A percentile compares a stretch with the other conserved stretches of the same genome.
phyloP scores from a whole-genome alignment of 345 rosid genomes.

The Pugionium cornutum region DNA sequence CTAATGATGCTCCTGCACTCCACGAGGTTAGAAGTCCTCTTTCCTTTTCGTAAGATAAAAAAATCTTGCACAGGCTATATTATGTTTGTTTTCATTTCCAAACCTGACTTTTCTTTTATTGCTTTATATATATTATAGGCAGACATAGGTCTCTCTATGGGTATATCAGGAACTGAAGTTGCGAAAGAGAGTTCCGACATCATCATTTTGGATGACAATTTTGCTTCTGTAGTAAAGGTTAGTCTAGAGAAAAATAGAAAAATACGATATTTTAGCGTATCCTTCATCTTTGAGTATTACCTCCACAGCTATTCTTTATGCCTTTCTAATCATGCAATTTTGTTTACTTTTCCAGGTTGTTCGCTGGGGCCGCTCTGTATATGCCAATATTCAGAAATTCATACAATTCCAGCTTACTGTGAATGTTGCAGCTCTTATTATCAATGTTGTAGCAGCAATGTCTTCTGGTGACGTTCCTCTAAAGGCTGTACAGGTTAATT shows the following conservation, averaged over 20 bases:
- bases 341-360: slow-evolving; percentile 62
- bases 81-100: slow-evolving; percentile 21
- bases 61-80: background rate
- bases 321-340: slow-evolving; percentile 12
- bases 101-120: slow-evolving; percentile 31
- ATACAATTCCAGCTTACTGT: slow-evolving; percentile 98
- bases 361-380: slow-evolving; percentile 99
- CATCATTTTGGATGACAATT: slow-evolving; percentile 92
- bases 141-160: slow-evolving; percentile 97
- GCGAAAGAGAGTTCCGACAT: slow-evolving; percentile 98
- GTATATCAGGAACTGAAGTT: slow-evolving; percentile 97
- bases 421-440: slow-evolving; percentile 88
- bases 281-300: slow-evolving; percentile 10
- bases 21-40: slow-evolving; percentile 69
- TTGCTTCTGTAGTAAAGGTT: slow-evolving; percentile 97
- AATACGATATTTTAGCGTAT: background rate
- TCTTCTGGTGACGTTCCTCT: slow-evolving; percentile 90
- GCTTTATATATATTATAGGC: slow-evolving; percentile 59
- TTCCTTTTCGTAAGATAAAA: background rate
- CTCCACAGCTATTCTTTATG: slow-evolving; percentile 3
- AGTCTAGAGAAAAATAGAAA: slow-evolving; percentile 24
- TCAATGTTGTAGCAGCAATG: slow-evolving; percentile 89
- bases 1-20: slow-evolving; percentile 99
- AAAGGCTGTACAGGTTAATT: slow-evolving; percentile 84
- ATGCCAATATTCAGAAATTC: slow-evolving; percentile 96